Percentiles rank a stretch among this genome's conserved stretches.
phyloP scores from a whole-genome alignment of 768 basidiomycete genomes.

The Leccinum rimulosum region DNA sequence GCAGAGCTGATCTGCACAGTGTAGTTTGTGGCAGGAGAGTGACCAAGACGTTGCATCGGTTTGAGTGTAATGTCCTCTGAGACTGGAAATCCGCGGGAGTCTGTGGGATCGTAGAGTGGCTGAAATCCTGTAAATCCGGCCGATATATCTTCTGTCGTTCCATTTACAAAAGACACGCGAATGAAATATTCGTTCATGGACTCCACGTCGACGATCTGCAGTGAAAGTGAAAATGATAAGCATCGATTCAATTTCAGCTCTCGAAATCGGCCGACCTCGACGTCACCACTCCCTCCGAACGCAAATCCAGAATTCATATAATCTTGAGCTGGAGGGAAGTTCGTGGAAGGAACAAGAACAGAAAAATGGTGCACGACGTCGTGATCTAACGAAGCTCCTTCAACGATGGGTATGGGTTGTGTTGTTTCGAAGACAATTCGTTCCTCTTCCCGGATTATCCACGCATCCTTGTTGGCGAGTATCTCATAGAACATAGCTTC shows the following conservation, averaged over 20 bases:
- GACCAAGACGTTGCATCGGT: neutral
- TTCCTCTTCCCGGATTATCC: constrained; percentile 21
- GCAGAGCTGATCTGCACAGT: neutral
- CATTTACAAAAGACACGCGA: constrained; percentile 5
- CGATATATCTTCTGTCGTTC: constrained; percentile 1
- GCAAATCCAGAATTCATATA: too few relatives aligned
- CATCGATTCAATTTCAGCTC: neutral
- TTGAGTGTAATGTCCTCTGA: neutral
- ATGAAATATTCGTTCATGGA: constrained; percentile 11
- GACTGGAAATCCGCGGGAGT: neutral
- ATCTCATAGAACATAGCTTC: neutral
- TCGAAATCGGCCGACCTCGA: neutral
- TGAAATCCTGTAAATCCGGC: constrained; percentile 10
- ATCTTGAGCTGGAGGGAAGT: constrained; percentile 17
- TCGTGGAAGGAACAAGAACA: constrained; percentile 22
- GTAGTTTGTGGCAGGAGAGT: neutral
- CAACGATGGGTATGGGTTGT: neutral
- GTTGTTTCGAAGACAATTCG: constrained; percentile 15
- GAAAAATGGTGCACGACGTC: constrained; percentile 11
- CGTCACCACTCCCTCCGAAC: neutral
- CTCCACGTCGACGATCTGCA: neutral
- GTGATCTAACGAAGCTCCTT: neutral
- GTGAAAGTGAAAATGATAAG: neutral
- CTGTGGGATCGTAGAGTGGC: neutral
- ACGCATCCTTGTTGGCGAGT: constrained; percentile 11